phyloP scores from a whole-genome alignment of 2,329 filamentous ascomycete genomes.

The Aspergillus sp. region DNA sequence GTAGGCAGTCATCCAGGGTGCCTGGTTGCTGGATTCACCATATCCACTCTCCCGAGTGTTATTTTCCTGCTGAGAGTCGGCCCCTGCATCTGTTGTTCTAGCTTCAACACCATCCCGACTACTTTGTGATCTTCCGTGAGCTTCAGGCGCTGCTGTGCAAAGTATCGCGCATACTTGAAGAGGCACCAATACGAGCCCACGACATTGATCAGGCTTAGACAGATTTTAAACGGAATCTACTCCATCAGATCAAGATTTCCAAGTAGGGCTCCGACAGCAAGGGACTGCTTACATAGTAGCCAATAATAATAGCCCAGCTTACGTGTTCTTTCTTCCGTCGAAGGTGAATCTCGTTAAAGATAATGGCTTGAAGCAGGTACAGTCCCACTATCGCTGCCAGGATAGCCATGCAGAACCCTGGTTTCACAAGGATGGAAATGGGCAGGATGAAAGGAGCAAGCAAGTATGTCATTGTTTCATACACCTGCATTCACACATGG shows the following conservation, averaged over 20 bases:
- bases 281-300: conserved; percentile 40
- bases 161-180: background rate
- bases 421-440: conserved; percentile 25
- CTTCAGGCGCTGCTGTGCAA: background rate
- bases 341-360: conserved; percentile 53
- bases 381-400: conserved; percentile 38
- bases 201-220: background rate
- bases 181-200: background rate
- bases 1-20: too few species aligned
- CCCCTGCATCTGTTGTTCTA: background rate
- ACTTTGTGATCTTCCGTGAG: background rate
- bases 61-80: background rate
- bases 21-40: too few species aligned
- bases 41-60: background rate
- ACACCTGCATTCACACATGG: background rate
- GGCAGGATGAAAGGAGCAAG: background rate
- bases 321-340: conserved; percentile 47
- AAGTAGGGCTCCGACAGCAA: background rate
- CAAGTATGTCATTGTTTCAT: background rate
- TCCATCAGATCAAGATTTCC: background rate
- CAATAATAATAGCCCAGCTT: conserved; percentile 34
- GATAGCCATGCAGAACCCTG: conserved; percentile 42
- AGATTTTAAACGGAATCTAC: background rate
- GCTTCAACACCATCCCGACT: background rate
- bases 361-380: conserved; percentile 45